Evolutionary conservation across 2,329 filamentous ascomycete genomes (phyloP), one percentile per base, ranked within the genome.

Genomic region (Colletotrichum melonis): DNA sequence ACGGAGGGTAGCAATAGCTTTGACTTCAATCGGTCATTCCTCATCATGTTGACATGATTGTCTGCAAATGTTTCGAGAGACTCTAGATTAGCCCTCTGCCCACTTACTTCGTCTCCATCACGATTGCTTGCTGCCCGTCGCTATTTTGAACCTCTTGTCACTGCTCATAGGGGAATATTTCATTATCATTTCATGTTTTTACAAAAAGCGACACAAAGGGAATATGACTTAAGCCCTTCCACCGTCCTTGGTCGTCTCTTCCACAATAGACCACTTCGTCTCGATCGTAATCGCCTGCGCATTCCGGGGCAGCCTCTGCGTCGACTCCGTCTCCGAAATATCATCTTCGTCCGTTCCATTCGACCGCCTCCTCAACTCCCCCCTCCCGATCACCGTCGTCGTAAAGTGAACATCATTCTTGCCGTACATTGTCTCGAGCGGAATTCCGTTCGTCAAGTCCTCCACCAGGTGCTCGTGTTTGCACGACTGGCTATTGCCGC

Each of bases 201-300:
- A 19, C 38, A 42, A 8, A 16, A 19, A 42, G 16, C 38, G 3
- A 1, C 38, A 42, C 38, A 42, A 42, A 42, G 38, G 38, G 38
- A 5, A 19, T 49, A 49, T 49, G 19, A 19, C 19, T 49, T 4
- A 49, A 49, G 42, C 42, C 19, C 42, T n/a, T 1, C 42, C 42
- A 49, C 42, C 16, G n/a, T 49, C 42, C 42, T 69, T 69, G 19
- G 66, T 69, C 11, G 59, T 69, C 52, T 69, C 67, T 35, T 69
- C 67, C 26, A 38, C 56, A n/a, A 69, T 69, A 4, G 67, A 57
- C 67, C 67, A 69, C n/a, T 69, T 69, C 22, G 67, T 69, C n/a
- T 69, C 67, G 12, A 69, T 58, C 26, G 46, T 69, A 28, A 69
- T 69, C 12, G 52, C 59, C 28, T 69, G 59, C 28, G 67, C 67